Evolutionary conservation across 108 stramenopile genomes (phyloP).

Genomic region (Conticribra guillardii): DNA sequence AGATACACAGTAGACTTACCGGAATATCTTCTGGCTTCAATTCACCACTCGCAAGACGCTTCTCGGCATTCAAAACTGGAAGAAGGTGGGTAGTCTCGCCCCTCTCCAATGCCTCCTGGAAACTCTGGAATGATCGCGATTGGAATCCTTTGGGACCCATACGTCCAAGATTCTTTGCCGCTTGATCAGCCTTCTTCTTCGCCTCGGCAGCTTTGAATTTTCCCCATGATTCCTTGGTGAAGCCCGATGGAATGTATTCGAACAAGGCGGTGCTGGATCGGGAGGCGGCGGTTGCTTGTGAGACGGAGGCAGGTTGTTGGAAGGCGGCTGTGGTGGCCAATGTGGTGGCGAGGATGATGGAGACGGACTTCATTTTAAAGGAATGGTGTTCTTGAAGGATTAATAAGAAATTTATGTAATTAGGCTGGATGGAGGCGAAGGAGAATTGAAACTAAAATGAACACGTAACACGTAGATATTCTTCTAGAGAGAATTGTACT

Average conservation of each 20-base stretch:
- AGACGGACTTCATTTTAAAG: conserved; percentile 28
- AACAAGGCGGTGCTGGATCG: conserved; percentile 34
- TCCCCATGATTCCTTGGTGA: conserved; percentile 75
- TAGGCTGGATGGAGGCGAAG: no score
- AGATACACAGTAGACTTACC: conserved; percentile 38
- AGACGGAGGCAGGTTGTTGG: conserved; percentile 7
- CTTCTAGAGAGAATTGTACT: no score
- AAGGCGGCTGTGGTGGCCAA: conserved; percentile 32
- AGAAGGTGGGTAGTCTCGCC: conserved; percentile 76
- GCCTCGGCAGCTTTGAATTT: conserved; percentile 65
- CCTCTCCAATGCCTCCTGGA: conserved; percentile 82
- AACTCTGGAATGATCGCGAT: conserved; percentile 75
- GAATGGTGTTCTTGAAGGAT: no score
- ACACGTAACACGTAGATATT: no score
- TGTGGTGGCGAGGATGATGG: conserved; percentile 27
- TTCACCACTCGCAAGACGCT: conserved; percentile 64
- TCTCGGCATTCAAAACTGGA: conserved; percentile 73
- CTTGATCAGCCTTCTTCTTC: conserved; percentile 54
- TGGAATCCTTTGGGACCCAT: conserved; percentile 80
- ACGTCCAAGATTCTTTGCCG: conserved; percentile 51
- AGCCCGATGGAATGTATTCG: conserved; percentile 81
- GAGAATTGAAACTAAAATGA: no score
- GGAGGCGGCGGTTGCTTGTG: neutral
- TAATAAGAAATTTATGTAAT: no score
- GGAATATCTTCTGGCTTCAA: conserved; percentile 74